Conservation (phyloP, 129 eudicot species). For the Cynara cardunculus region DNA sequence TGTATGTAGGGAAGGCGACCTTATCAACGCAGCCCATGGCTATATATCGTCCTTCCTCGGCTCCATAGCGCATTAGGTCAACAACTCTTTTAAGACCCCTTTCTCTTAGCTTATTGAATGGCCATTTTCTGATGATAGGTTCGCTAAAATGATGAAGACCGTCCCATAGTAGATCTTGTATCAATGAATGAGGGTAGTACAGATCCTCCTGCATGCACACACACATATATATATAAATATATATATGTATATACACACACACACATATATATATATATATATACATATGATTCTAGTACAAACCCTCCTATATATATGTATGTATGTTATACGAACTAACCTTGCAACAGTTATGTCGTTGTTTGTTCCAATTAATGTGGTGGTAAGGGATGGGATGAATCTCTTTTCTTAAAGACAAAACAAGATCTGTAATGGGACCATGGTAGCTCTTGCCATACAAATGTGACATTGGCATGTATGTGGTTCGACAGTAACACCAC, state of each 20-base stretch:
- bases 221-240: no score
- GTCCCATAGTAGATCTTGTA: constrained; percentile 57
- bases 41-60: constrained; percentile 9
- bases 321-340: not conserved
- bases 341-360: constrained; percentile 57
- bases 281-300: no score
- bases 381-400: constrained; percentile 40
- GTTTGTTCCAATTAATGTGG: constrained; percentile 47
- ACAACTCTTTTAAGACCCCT: constrained; percentile 33
- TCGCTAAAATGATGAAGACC: constrained; percentile 39
- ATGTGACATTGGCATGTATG: constrained; percentile 60
- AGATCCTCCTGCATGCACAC: constrained; percentile 36
- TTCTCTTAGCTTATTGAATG: constrained; percentile 45
- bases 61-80: constrained; percentile 44
- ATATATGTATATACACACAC: no score
- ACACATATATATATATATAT: no score
- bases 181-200: constrained; percentile 42
- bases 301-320: not conserved
- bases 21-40: constrained; percentile 17
- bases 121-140: constrained; percentile 51
- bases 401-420: constrained; percentile 39
- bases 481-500: constrained; percentile 55
- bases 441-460: constrained; percentile 38
- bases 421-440: constrained; percentile 49
- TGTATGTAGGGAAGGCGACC: not conserved